These are phyloP conservation scores for Saprolegnia parasitica DNA, from an alignment of 352 stramenopile species.

Conservation along the genomic window DNA sequence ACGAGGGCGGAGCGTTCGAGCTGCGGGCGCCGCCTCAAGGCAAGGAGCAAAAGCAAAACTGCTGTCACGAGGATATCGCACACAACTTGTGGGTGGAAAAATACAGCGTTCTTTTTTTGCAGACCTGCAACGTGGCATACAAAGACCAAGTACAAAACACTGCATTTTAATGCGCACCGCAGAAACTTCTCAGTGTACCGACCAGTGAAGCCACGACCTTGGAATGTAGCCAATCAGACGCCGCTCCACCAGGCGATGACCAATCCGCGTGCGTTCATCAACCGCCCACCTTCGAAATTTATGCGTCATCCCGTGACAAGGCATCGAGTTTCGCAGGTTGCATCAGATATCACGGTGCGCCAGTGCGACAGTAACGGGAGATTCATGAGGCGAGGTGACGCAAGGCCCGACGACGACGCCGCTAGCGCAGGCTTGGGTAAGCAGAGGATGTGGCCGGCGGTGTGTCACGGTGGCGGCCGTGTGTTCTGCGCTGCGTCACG, in stretches of 20 bases:
- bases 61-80: slow-evolving; percentile 2
- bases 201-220: slow-evolving; percentile 1
- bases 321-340: background rate
- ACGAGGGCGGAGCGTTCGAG: background rate
- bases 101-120: slow-evolving; percentile 4
- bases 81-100: background rate
- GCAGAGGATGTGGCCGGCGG: too few species aligned
- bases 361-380: slow-evolving; percentile 6
- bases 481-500: too few species aligned
- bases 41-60: slow-evolving; percentile 17
- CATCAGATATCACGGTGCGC: slow-evolving; percentile 16
- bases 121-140: background rate
- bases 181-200: slow-evolving; percentile 5
- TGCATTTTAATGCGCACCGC: background rate
- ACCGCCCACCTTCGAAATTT: background rate
- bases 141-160: background rate
- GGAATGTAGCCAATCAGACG: background rate
- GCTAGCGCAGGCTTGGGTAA: background rate
- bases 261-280: background rate
- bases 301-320: slow-evolving; percentile 3
- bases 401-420: background rate
- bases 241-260: background rate
- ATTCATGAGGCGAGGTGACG: background rate
- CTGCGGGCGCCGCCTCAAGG: background rate
- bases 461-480: too few species aligned